phyloP scores from a whole-genome alignment of 371 early-diverging fungal genomes.

The Mortierella sp. region DNA sequence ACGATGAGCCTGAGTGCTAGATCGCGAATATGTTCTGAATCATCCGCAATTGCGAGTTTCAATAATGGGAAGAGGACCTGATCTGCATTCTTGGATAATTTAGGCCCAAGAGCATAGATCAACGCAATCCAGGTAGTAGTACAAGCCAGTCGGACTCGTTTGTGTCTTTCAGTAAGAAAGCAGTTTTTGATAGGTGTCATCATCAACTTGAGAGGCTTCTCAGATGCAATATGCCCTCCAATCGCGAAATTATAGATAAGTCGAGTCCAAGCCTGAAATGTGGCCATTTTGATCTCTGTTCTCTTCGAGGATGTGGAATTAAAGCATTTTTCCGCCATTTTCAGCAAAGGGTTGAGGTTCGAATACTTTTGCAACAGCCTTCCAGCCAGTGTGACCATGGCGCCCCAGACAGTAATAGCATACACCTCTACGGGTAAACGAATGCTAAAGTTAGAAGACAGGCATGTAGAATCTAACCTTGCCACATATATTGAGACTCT shows the following conservation, averaged over 20 bases:
- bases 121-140: constrained; percentile 45
- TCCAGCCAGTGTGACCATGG: constrained; percentile 31
- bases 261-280: constrained; percentile 51
- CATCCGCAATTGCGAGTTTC: constrained; percentile 23
- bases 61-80: constrained; percentile 27
- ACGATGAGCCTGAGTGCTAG: constrained; percentile 25
- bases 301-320: constrained; percentile 15
- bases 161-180: constrained; percentile 22
- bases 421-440: constrained; percentile 25
- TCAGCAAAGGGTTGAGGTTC: constrained; percentile 35
- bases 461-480: background rate
- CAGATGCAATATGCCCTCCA: constrained; percentile 30
- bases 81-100: constrained; percentile 29
- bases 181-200: constrained; percentile 39
- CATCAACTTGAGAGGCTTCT: constrained; percentile 28
- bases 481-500: background rate
- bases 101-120: constrained; percentile 37
- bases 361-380: constrained; percentile 28
- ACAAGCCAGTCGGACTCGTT: constrained; percentile 43
- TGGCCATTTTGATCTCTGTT: constrained; percentile 39
- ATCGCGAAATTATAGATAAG: constrained; percentile 50
- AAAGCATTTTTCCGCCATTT: constrained; percentile 46
- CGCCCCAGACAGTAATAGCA: constrained; percentile 49
- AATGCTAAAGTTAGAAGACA: background rate
- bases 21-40: constrained; percentile 44